A percentile compares a stretch with the other conserved stretches of the same genome.
Conservation (phyloP, 2,329 filamentous ascomycete genomes). For the Thelonectria blattea region DNA sequence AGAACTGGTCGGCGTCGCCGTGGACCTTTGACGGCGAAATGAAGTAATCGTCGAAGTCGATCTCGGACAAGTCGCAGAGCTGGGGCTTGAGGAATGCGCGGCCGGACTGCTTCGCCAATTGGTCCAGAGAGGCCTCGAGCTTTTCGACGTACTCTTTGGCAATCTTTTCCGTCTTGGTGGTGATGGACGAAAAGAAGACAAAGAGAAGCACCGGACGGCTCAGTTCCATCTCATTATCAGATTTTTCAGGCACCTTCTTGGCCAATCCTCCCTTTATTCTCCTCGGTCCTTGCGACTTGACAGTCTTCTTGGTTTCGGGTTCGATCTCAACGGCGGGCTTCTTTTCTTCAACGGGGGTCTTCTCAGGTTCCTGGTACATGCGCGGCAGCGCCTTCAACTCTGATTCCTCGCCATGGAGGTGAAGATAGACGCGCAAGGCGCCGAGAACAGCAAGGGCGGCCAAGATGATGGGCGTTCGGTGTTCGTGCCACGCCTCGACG, state of each 20-base stretch:
- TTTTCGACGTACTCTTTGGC: conserved; percentile 67
- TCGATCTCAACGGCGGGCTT: conserved; percentile 25
- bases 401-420: conserved; percentile 43
- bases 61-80: conserved; percentile 78
- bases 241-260: conserved; percentile 39
- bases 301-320: conserved; percentile 38
- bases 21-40: conserved; percentile 71
- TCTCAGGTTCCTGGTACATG: conserved; percentile 38
- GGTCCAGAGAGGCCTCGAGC: conserved; percentile 59
- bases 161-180: conserved; percentile 78
- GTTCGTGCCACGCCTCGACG: conserved; percentile 54
- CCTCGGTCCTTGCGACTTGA: conserved; percentile 51
- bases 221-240: conserved; percentile 39
- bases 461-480: conserved; percentile 53
- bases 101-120: conserved; percentile 48
- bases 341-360: conserved; percentile 24
- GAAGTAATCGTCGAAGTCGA: conserved; percentile 95
- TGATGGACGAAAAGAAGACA: conserved; percentile 90
- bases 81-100: conserved; percentile 62
- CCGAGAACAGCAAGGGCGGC: conserved; percentile 46
- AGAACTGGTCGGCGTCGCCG: conserved; percentile 70
- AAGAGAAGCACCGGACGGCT: conserved; percentile 69
- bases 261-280: conserved; percentile 54
- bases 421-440: conserved; percentile 51
- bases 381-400: conserved; percentile 47